phyloP scores from a whole-genome alignment of 441 rosid species.

The Theobroma grandiflorum region DNA sequence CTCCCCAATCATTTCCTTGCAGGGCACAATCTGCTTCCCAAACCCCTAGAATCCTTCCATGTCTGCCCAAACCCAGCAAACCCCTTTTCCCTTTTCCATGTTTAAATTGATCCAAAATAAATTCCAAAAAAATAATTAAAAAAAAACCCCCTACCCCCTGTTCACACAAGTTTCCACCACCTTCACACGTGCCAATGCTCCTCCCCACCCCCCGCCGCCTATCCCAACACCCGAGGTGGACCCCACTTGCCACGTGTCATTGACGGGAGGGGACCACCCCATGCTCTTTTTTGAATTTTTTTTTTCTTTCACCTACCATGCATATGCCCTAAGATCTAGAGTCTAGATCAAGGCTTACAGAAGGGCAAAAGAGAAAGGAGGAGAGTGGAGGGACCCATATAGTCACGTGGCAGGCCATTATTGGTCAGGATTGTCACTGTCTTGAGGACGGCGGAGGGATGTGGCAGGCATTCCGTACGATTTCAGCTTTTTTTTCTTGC shows the following conservation, averaged over 20 bases:
- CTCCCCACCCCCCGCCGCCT: constrained; percentile 34
- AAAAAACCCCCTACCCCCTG: neutral
- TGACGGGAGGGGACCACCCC: constrained; percentile 39
- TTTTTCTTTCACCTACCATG: neutral
- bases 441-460: constrained; percentile 34
- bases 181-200: constrained; percentile 18
- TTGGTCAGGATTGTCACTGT: constrained; percentile 14
- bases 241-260: neutral
- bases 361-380: neutral
- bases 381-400: neutral
- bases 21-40: constrained; percentile 71
- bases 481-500: neutral
- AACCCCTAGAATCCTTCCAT: constrained; percentile 67
- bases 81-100: constrained; percentile 16
- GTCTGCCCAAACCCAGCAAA: constrained; percentile 74
- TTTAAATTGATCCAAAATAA: neutral
- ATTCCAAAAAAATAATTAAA: neutral
- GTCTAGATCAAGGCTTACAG: constrained; percentile 27
- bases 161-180: neutral
- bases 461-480: neutral
- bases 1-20: constrained; percentile 58
- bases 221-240: constrained; percentile 35
- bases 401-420: constrained; percentile 26
- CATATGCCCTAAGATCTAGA: constrained; percentile 23
- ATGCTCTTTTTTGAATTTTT: neutral